Conservation (phyloP, 2,329 filamentous ascomycete genomes). For the Dactylella cylindrospora region DNA sequence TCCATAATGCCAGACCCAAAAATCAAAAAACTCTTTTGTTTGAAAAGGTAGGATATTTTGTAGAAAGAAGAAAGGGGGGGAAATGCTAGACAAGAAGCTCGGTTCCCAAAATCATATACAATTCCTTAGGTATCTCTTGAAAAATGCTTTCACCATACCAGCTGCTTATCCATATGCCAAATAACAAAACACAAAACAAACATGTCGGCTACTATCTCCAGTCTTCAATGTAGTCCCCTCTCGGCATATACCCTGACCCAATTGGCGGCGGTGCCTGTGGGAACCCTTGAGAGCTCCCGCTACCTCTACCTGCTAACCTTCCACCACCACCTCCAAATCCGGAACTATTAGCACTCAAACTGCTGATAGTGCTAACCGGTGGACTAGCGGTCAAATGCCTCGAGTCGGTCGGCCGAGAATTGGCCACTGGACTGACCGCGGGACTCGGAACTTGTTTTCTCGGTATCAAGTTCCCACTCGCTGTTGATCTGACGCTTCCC, state of each 20-base stretch:
- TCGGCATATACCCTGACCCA: slow-evolving; percentile 14
- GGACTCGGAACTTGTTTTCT: slow-evolving; percentile 19
- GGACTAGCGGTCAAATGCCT: slow-evolving; percentile 33
- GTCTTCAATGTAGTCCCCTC: slow-evolving; percentile 31
- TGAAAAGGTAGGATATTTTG: not conserved
- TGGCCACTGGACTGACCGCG: slow-evolving; percentile 9
- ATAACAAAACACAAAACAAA: not conserved
- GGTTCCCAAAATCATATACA: no score
- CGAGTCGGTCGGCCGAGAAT: not conserved
- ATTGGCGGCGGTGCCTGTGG: slow-evolving; percentile 34
- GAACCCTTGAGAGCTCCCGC: slow-evolving; percentile 4
- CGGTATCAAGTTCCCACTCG: slow-evolving; percentile 29
- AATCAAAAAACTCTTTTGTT: not conserved
- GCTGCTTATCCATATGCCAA: slow-evolving; percentile 2
- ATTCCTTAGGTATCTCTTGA: no score
- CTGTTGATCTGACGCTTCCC: not conserved
- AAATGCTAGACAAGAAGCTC: not conserved
- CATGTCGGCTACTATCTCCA: slow-evolving; percentile 11
- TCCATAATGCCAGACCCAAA: not conserved
- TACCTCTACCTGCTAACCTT: slow-evolving; percentile 22
- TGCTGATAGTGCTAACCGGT: slow-evolving; percentile 27
- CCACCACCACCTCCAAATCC: slow-evolving; percentile 36
- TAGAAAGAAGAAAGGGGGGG: not conserved
- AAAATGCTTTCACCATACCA: no score
- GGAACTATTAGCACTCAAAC: slow-evolving; percentile 14